These are phyloP conservation scores for Simplicillium aogashimaense DNA, from an alignment of 2,329 filamentous ascomycete species.

Conservation along the genomic window DNA sequence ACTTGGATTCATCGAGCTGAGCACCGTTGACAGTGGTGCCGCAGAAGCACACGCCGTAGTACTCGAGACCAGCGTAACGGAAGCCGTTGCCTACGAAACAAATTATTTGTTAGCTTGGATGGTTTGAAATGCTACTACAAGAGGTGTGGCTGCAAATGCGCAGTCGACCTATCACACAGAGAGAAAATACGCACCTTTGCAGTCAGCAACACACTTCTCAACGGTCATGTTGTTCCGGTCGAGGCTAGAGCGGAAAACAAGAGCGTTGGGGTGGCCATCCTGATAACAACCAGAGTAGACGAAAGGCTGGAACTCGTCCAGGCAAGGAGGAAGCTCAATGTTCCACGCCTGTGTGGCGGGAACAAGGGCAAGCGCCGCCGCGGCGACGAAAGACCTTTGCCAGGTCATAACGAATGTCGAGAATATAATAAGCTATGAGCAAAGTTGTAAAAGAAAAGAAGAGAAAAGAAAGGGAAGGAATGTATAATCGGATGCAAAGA, in stretches of 20 bases:
- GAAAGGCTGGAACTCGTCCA: slow-evolving; percentile 34
- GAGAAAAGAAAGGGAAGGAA: slow-evolving; percentile 3
- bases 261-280: slow-evolving; percentile 23
- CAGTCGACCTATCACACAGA: no score
- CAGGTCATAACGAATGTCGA: slow-evolving; percentile 16
- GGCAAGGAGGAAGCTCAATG: slow-evolving; percentile 33
- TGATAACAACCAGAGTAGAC: slow-evolving; percentile 37
- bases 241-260: slow-evolving; percentile 30
- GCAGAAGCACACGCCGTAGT: slow-evolving; percentile 44
- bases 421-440: slow-evolving; percentile 1
- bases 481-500: slow-evolving; percentile 1
- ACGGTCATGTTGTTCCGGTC: slow-evolving; percentile 32
- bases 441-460: slow-evolving; percentile 9
- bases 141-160: background rate
- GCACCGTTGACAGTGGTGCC: slow-evolving; percentile 41
- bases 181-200: slow-evolving; percentile 30
- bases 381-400: slow-evolving; percentile 21
- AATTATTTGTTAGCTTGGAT: background rate
- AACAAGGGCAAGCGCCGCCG: slow-evolving; percentile 27
- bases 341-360: slow-evolving; percentile 28
- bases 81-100: slow-evolving; percentile 31
- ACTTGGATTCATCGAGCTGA: slow-evolving; percentile 39
- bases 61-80: slow-evolving; percentile 39
- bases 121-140: background rate
- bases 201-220: slow-evolving; percentile 35